Conservation (phyloP, 2,329 filamentous ascomycete genomes). For the Phaeosphaeriaceae sp. region DNA sequence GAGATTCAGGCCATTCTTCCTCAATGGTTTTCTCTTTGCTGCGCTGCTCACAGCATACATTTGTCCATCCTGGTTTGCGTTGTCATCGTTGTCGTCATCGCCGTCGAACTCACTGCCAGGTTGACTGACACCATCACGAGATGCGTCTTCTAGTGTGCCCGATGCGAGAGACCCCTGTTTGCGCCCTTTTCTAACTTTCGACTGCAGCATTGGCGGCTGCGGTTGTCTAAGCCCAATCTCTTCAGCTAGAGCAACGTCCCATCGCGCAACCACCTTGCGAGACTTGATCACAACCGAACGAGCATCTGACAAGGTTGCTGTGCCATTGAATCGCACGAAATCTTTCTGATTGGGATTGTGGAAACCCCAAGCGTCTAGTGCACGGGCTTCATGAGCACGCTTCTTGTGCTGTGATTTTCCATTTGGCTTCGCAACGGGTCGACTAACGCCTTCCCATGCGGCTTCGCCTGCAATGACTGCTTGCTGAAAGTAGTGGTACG, state of each 20-base stretch:
- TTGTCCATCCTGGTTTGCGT: not conserved
- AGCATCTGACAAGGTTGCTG: slow-evolving; percentile 35
- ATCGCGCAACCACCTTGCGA: slow-evolving; percentile 26
- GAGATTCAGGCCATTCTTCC: slow-evolving; percentile 21
- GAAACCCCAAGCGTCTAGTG: slow-evolving; percentile 43
- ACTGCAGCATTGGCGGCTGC: slow-evolving; percentile 4
- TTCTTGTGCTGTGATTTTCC: slow-evolving; percentile 19
- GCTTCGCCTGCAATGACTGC: slow-evolving; percentile 59
- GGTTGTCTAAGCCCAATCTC: slow-evolving; percentile 31
- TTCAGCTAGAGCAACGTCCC: slow-evolving; percentile 33
- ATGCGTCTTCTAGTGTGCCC: not conserved
- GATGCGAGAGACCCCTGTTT: not conserved
- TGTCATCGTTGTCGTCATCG: not conserved
- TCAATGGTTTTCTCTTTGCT: not conserved
- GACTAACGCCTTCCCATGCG: slow-evolving; percentile 61
- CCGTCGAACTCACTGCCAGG: not conserved
- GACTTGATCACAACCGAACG: slow-evolving; percentile 25
- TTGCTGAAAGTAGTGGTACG: slow-evolving; percentile 59
- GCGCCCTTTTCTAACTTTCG: not conserved
- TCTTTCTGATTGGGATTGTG: slow-evolving; percentile 20
- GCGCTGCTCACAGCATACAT: not conserved
- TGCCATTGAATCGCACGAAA: slow-evolving; percentile 29
- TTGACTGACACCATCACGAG: not conserved
- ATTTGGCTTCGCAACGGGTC: slow-evolving; percentile 30
- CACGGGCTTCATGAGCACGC: not conserved